Base-by-base conservation (phyloP, 345 rosid genomes). In the Salix arbutifolia region DNA sequence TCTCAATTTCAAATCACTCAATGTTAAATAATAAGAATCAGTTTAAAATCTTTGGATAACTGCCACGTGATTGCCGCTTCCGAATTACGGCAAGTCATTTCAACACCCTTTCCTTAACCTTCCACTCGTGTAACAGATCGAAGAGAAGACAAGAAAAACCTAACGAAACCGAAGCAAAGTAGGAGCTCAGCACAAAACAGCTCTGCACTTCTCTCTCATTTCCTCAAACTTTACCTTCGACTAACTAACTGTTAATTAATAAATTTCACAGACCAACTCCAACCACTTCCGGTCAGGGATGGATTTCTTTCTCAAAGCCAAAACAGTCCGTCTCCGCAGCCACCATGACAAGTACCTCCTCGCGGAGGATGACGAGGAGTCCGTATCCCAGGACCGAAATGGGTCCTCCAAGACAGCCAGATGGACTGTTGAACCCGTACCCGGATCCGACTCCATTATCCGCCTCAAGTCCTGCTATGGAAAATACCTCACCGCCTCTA, bases 321-420 rank as follows among this genome's bases (percentile, higher is more conserved):
- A 78, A 26, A 77, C 77, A 0, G 85, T 82, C 9, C 85, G 85
- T 33, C 82, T 82, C 67, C 76, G 82, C 19, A 68, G 85, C 77
- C 82, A 82, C 79, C 85, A 78, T 46, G 79, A 82, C 52, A 82
- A 82, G 82, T 82, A 78, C 74, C 85, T 82, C 30, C 67, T 40
- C 52, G 85, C 82, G 10, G 79, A 78, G 4, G 85, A 78, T 3
- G 82, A 82, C 38, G 82, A 82, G 48, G 82, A 67, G 8, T 8
- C 79, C n/a, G 76, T 82, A 10, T 50, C 23, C 71, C 85, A 82
- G 31, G 82, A 78, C 71, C 78, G 85, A 37, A 72, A 74, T 21
- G 85, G 85, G 30, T 78, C 82, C 46, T 75, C 82, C 79, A 82
- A 75, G 74, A 75, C n/a, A 52, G 79, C 82, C 18, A 58, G 44